These are phyloP conservation scores for Lachnum nothofagi DNA, from an alignment of 2,329 filamentous ascomycete genomes.

Conservation along the genomic window DNA sequence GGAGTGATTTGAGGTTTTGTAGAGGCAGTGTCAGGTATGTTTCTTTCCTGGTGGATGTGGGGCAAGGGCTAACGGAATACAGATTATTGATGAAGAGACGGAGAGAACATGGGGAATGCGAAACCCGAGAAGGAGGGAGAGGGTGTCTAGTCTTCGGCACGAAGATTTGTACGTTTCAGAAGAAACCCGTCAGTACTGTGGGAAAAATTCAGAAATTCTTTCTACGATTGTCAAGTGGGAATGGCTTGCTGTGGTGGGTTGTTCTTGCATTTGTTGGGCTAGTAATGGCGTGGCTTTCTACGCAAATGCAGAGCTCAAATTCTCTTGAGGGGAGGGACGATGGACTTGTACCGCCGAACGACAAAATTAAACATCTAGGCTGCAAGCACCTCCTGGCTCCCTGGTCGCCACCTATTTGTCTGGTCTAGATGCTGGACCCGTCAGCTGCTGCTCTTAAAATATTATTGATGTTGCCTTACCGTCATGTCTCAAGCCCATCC, in stretches of 20 bases:
- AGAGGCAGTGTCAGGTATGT: conserved; percentile 53
- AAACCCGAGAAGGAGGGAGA: conserved; percentile 31
- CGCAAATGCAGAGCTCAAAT: too few relatives aligned
- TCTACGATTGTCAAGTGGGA: neutral
- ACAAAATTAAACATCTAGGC: too few relatives aligned
- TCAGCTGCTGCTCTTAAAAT: too few relatives aligned
- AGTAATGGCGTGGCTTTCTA: conserved; percentile 11
- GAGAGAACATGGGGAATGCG: conserved; percentile 57
- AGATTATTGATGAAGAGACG: conserved; percentile 55
- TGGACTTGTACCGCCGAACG: too few relatives aligned
- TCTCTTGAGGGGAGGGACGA: too few relatives aligned
- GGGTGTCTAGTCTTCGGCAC: conserved; percentile 31
- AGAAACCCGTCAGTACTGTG: conserved; percentile 6
- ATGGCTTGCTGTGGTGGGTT: conserved; percentile 15
- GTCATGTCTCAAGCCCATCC: too few relatives aligned
- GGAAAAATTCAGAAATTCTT: conserved; percentile 3
- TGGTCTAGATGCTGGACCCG: too few relatives aligned
- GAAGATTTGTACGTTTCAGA: conserved; percentile 19
- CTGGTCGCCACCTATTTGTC: too few relatives aligned
- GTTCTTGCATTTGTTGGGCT: conserved; percentile 14
- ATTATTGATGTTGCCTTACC: too few relatives aligned
- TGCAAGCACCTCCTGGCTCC: too few relatives aligned
- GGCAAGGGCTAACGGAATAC: neutral
- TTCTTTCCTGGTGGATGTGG: neutral
- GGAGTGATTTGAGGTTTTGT: conserved; percentile 57